Conservation (phyloP, 2,329 filamentous ascomycete species). For the Fusarium sp. region DNA sequence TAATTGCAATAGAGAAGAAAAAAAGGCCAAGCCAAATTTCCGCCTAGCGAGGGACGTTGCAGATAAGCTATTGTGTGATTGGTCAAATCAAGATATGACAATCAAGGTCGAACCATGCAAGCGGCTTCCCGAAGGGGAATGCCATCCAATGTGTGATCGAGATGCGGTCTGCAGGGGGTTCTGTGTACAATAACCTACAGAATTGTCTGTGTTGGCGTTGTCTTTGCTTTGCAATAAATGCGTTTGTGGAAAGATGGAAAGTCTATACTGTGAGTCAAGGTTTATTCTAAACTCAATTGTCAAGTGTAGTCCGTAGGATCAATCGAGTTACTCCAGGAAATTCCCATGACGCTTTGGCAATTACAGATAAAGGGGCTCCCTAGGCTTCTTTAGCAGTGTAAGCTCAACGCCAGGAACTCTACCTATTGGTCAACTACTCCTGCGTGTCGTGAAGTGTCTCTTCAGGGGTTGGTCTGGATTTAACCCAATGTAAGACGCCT, state of each 20-base stretch:
- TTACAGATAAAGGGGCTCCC: conserved; percentile 7
- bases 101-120: conserved; percentile 34
- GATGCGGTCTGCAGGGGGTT: conserved; percentile 33
- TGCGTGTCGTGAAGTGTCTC: not conserved
- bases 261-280: no score
- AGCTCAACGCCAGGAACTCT: conserved; percentile 11
- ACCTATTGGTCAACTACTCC: conserved; percentile 11
- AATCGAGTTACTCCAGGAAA: not conserved
- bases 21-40: conserved; percentile 38
- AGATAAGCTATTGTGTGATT: conserved; percentile 24
- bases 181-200: not conserved
- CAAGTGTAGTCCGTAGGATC: no score
- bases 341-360: conserved; percentile 12
- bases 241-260: not conserved
- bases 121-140: conserved; percentile 24
- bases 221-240: not conserved
- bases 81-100: conserved; percentile 7
- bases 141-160: conserved; percentile 33
- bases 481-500: not conserved
- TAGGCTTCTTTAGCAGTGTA: not conserved
- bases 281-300: conserved; percentile 4
- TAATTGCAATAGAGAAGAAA: not conserved
- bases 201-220: not conserved
- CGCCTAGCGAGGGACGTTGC: conserved; percentile 26
- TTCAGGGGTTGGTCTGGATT: conserved; percentile 14